Percentiles rank a stretch among this genome's conserved stretches.
Evolutionary conservation across 2,329 filamentous ascomycete genomes (phyloP).

Genomic region (Podosphaera xanthii): DNA sequence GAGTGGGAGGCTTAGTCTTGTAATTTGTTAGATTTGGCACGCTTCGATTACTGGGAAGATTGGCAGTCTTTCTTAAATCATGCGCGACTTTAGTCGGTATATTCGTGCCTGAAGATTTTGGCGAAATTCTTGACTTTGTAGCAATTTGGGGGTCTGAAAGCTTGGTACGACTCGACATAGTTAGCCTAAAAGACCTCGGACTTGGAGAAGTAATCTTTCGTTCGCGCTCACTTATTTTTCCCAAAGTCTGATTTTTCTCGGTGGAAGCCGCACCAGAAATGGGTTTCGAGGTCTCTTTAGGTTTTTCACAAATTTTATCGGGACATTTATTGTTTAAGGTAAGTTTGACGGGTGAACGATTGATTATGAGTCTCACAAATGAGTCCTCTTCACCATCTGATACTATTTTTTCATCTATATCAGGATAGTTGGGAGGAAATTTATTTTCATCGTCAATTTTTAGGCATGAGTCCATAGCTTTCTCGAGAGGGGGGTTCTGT

Average conservation of each 20-base stretch:
- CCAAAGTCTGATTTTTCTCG: conserved; percentile 8
- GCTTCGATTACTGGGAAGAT: neutral
- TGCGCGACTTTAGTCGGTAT: neutral
- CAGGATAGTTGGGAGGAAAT: conserved; percentile 1
- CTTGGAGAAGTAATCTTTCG: neutral
- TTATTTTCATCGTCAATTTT: neutral
- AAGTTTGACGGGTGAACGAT: conserved; percentile 18
- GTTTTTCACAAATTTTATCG: conserved; percentile 34
- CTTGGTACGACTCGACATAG: neutral
- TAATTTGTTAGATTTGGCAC: neutral
- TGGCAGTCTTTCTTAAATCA: neutral
- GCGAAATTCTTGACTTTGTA: neutral
- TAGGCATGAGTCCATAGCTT: neutral
- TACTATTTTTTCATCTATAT: neutral
- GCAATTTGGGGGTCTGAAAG: neutral
- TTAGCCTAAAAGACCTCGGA: neutral
- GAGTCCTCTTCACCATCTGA: conserved; percentile 12
- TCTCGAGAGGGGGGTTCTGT: neutral
- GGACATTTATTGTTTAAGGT: conserved; percentile 36
- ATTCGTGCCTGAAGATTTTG: neutral
- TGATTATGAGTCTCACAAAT: conserved; percentile 18
- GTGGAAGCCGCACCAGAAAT: conserved; percentile 11
- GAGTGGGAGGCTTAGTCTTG: neutral
- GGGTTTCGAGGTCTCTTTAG: conserved; percentile 36
- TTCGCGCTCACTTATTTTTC: neutral